phyloP scores from a whole-genome alignment of 2,329 filamentous ascomycete species.

The Harringtonia aguacate region DNA sequence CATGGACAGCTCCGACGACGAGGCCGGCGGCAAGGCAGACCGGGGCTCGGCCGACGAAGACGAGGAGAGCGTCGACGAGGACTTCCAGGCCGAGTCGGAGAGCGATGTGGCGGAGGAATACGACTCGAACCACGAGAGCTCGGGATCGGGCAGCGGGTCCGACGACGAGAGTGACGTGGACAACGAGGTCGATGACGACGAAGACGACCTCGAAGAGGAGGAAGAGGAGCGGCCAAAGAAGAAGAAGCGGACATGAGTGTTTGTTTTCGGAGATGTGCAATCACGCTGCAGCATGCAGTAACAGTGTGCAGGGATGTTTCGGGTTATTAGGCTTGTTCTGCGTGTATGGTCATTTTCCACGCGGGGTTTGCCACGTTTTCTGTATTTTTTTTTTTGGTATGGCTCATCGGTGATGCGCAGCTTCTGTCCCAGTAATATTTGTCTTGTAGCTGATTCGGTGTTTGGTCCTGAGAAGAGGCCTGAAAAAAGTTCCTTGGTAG shows the following conservation, averaged over 20 bases:
- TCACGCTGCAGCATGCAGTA: no score
- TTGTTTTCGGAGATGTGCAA: no score
- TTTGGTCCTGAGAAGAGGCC: no score
- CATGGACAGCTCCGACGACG: slow-evolving; percentile 75
- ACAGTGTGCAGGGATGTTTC: no score
- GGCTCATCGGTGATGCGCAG: no score
- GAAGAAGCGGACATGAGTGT: slow-evolving; percentile 26
- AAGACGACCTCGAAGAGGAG: slow-evolving; percentile 24
- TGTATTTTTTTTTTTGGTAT: no score
- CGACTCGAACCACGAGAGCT: slow-evolving; percentile 84
- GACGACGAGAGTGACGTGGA: slow-evolving; percentile 54
- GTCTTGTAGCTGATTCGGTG: no score
- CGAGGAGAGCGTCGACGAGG: slow-evolving; percentile 88
- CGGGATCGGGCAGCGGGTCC: slow-evolving; percentile 56
- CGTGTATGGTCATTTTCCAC: no score
- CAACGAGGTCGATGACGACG: slow-evolving; percentile 34
- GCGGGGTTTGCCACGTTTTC: no score
- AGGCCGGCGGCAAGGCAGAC: slow-evolving; percentile 62
- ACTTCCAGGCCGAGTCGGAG: slow-evolving; percentile 87
- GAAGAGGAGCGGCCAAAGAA: slow-evolving; percentile 20
- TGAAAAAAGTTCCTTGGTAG: no score
- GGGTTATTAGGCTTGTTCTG: no score
- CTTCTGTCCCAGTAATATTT: no score
- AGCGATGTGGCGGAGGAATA: slow-evolving; percentile 95
- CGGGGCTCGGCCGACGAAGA: slow-evolving; percentile 93